These are phyloP conservation scores for Anthracocystis panici-leucophaei DNA, from an alignment of 1,284 basidiomycete genomes.

Conservation along the genomic window DNA sequence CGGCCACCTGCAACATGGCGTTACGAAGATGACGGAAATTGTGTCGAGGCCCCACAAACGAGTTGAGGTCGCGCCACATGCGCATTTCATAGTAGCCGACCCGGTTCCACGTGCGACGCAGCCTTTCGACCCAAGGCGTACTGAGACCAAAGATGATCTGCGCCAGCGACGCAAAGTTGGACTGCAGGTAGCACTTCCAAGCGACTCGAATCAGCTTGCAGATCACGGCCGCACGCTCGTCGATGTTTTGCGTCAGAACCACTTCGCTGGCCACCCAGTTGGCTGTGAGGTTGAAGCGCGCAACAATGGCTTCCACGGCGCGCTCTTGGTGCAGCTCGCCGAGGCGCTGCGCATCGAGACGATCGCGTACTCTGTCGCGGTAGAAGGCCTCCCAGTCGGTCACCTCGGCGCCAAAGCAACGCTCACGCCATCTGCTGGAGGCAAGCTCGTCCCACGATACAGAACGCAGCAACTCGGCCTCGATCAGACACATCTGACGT, in stretches of 20 bases:
- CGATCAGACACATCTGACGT: slow-evolving; percentile 86
- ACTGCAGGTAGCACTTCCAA: slow-evolving; percentile 85
- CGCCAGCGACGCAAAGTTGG: slow-evolving; percentile 83
- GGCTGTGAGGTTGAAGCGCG: slow-evolving; percentile 86
- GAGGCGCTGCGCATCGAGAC: slow-evolving; percentile 74
- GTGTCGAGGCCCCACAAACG: slow-evolving; percentile 77
- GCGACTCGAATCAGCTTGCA: slow-evolving; percentile 87
- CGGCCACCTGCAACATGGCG: slow-evolving; percentile 56
- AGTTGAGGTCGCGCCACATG: slow-evolving; percentile 80
- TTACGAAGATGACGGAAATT: slow-evolving; percentile 77
- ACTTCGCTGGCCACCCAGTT: slow-evolving; percentile 86
- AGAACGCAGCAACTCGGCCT: slow-evolving; percentile 83
- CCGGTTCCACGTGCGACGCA: slow-evolving; percentile 78
- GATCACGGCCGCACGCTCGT: slow-evolving; percentile 78
- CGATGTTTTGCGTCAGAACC: slow-evolving; percentile 68
- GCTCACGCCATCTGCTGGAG: slow-evolving; percentile 71
- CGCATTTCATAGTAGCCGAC: slow-evolving; percentile 81
- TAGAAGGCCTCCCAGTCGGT: slow-evolving; percentile 86
- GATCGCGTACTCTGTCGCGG: slow-evolving; percentile 79
- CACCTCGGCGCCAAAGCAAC: slow-evolving; percentile 74
- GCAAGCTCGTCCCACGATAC: slow-evolving; percentile 87
- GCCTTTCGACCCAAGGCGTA: slow-evolving; percentile 79
- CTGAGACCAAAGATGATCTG: slow-evolving; percentile 84
- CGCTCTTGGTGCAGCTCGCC: slow-evolving; percentile 45
- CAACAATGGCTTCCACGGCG: slow-evolving; percentile 76